Evolutionary conservation across 208 protist genomes (phyloP).

Genomic region (Trypanosoma brucei): DNA sequence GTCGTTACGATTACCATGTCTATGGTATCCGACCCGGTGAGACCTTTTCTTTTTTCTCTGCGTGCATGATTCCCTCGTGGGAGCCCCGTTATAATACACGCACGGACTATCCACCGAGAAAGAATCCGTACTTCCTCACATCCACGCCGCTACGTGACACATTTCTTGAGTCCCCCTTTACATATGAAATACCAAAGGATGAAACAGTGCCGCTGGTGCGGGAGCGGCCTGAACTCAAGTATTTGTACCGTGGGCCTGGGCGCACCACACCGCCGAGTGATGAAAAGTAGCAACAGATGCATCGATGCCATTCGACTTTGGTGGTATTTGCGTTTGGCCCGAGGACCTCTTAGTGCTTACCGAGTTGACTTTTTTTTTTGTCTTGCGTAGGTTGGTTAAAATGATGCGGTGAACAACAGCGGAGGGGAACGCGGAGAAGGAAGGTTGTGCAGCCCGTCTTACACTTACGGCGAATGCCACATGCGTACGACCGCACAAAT

Average conservation of each 20-base stretch:
- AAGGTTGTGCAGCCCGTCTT: too few relatives aligned
- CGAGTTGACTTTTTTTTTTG: too few relatives aligned
- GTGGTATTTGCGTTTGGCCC: background rate
- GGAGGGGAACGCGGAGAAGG: too few relatives aligned
- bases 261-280: slow-evolving; percentile 18
- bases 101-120: slow-evolving; percentile 82
- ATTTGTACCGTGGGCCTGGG: slow-evolving; percentile 66
- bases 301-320: background rate
- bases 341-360: too few relatives aligned
- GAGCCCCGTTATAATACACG: slow-evolving; percentile 48
- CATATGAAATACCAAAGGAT: slow-evolving; percentile 41
- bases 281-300: slow-evolving; percentile 3
- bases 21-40: slow-evolving; percentile 85
- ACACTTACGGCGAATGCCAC: too few relatives aligned
- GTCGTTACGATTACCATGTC: slow-evolving; percentile 88
- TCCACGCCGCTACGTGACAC: slow-evolving; percentile 61
- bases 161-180: slow-evolving; percentile 48
- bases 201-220: slow-evolving; percentile 55
- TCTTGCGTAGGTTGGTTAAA: too few relatives aligned
- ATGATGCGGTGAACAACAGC: too few relatives aligned
- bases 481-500: too few relatives aligned
- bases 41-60: slow-evolving; percentile 76
- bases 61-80: slow-evolving; percentile 72
- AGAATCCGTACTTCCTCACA: slow-evolving; percentile 88
- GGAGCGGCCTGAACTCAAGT: slow-evolving; percentile 74